Conservation (phyloP, 805 yeast species). For the Torulaspora microellipsoides region DNA sequence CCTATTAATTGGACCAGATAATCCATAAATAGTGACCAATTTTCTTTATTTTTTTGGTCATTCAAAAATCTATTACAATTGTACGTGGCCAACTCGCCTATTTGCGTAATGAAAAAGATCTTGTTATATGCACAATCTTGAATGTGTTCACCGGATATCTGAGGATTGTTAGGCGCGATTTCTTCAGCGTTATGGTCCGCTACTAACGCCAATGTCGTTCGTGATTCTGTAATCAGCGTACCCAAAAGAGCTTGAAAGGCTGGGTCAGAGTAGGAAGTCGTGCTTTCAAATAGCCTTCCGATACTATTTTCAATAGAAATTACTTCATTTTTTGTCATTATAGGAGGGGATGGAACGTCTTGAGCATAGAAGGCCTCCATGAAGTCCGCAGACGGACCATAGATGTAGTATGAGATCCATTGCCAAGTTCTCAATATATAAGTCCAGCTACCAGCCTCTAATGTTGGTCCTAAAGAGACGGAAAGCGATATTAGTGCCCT, state of each 20-base stretch:
- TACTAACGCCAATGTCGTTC: conserved; percentile 14
- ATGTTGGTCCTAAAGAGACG: conserved; percentile 71
- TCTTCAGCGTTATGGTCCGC: neutral
- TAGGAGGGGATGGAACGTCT: conserved; percentile 41
- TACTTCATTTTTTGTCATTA: conserved; percentile 44
- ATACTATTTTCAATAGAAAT: conserved; percentile 51
- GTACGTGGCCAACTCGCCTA: conserved; percentile 48
- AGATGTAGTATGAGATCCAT: conserved; percentile 70
- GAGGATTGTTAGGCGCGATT: neutral
- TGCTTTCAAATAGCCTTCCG: conserved; percentile 57
- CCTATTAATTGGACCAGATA: conserved; percentile 45
- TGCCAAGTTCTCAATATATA: conserved; percentile 59
- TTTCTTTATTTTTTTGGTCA: conserved; percentile 32
- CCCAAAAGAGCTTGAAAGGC: conserved; percentile 48
- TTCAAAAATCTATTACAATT: conserved; percentile 49
- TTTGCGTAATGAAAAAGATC: conserved; percentile 48
- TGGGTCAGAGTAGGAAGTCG: conserved; percentile 48
- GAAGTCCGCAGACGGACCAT: conserved; percentile 50
- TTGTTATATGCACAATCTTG: conserved; percentile 49
- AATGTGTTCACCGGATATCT: conserved; percentile 7
- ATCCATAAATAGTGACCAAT: conserved; percentile 46
- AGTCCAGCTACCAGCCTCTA: conserved; percentile 60
- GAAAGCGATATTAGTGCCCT: conserved; percentile 77
- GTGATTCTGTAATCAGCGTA: conserved; percentile 45
- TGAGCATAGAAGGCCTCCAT: conserved; percentile 34